Evolutionary conservation across 345 rosid species (phyloP), one percentile per base, ranked within the genome.

Genomic region (Populus euphratica): DNA sequence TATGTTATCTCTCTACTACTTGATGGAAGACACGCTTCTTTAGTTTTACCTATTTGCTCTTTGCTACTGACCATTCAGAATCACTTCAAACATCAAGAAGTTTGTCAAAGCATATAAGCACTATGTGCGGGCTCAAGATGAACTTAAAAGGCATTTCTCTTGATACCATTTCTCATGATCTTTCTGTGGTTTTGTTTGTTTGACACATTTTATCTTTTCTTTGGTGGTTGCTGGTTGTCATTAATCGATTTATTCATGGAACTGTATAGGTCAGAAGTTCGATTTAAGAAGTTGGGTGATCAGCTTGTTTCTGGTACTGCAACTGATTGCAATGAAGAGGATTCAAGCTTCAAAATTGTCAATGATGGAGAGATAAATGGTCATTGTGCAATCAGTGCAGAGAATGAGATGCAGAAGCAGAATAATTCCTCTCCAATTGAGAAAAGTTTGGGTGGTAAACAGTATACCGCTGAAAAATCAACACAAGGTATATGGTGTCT

Each of bases 51-150:
- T 11, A 67, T 74, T 79, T 77, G 72, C 65, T 69, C 39, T 70
- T 80, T 70, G 65, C 65, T 67, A 68, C 59, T 79, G 35, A 69
- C 69, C 78, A 78, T 74, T 86, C 89, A 96, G 99, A 91, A 85
- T 85, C 74, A 81, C 83, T 81, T 92, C 91, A 70, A 94, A 84
- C 86, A 85, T 89, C 75, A 92, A 89, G 87, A 96, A 90, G 84
- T 91, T 92, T 75, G 82, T 91, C 77, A 90, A 86, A 85, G 91
- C 87, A 56, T 87, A 94, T 83, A 90, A 87, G 73, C 93, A 83
- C 41, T 81, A 76, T 80, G 75, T 83, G 52, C 81, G 87, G 82
- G 83, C 87, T 68, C 97, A 90, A 85, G 92, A 89, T 49, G 97
- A 96, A 76, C 78, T 91, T 71, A 91, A 87, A 81, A 96, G 97